Conservation (phyloP, 2,329 filamentous ascomycete species). For the Arthrobotrys conoides region DNA sequence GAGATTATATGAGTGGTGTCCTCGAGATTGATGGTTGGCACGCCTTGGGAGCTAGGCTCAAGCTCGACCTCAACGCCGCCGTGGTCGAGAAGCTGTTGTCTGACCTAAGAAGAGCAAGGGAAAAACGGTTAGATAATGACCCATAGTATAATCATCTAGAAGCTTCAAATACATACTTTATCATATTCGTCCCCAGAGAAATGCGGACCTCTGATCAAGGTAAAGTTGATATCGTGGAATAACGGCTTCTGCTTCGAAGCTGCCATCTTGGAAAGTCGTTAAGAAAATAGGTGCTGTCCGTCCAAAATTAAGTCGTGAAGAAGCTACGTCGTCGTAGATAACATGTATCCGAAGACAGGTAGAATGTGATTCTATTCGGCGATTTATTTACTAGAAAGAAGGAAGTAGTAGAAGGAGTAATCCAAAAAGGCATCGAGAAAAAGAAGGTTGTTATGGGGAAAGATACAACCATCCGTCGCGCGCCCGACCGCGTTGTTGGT, state of each 20-base stretch:
- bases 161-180: slow-evolving; percentile 31
- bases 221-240: slow-evolving; percentile 59
- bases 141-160: neutral
- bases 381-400: neutral
- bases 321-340: slow-evolving; percentile 18
- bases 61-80: slow-evolving; percentile 65
- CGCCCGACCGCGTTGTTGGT: slow-evolving; percentile 36
- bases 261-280: slow-evolving; percentile 29
- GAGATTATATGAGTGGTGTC: slow-evolving; percentile 78
- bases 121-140: slow-evolving; percentile 20
- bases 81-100: slow-evolving; percentile 67
- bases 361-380: slow-evolving; percentile 17
- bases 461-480: slow-evolving; percentile 7
- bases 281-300: neutral
- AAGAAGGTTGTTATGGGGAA: slow-evolving; percentile 30
- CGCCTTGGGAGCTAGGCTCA: slow-evolving; percentile 40
- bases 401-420: neutral
- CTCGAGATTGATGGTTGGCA: slow-evolving; percentile 65
- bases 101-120: slow-evolving; percentile 63
- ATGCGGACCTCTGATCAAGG: slow-evolving; percentile 54
- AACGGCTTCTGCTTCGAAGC: slow-evolving; percentile 47
- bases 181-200: slow-evolving; percentile 56
- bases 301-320: neutral
- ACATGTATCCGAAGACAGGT: slow-evolving; percentile 13
- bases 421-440: neutral